Base-by-base conservation (phyloP, 1,284 basidiomycete genomes). In the Stereum hirsutum region DNA sequence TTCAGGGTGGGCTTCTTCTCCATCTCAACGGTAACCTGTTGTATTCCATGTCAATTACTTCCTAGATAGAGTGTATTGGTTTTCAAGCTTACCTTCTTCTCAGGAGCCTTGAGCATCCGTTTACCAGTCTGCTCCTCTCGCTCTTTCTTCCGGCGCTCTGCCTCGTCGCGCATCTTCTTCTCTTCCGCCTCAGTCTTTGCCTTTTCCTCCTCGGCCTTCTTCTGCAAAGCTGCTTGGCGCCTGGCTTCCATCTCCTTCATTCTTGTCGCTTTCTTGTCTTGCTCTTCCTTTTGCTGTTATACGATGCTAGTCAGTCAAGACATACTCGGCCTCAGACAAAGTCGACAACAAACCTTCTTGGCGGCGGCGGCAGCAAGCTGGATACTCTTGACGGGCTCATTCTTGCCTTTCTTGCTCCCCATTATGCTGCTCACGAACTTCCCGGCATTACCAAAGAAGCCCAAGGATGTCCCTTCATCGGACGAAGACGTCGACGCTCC, bases 121-220 rank as follows among this genome's bases (percentile, higher is more conserved):
- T 85, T 86, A 44, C 80, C 78, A 2, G 78, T 79, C 44, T 71
- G 66, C 51, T 89, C 84, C 49, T 89, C 86, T 34, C 81, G 72
- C 53, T 87, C 84, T 48, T 78, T 74, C 56, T 84, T 86, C 35
- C 83, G 72, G 39, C 73, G 72, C 46, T 88, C 85, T 11, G 63
- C 61, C 45, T 88, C 84, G 36, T 84, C 84, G 53, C 74, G 85
- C 45, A 69, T 57, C 58, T 77, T 87, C 54, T 71, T 75, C 52
- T 89, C 83, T 50, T 81, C 72, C 47, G 88, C 82, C 35, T 71
- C 57, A 17, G 67, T 62, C 32, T 72, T 74, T 2, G 68, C 63
- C 55, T 78, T 85, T 54, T 88, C 85, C 54, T 89, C 87, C 43
- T 89, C 88, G 1, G 72, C 80, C 59, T 90, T 92, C 57, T 78